phyloP scores from a whole-genome alignment of 345 rosid genomes.

The Lepidium africanum region DNA sequence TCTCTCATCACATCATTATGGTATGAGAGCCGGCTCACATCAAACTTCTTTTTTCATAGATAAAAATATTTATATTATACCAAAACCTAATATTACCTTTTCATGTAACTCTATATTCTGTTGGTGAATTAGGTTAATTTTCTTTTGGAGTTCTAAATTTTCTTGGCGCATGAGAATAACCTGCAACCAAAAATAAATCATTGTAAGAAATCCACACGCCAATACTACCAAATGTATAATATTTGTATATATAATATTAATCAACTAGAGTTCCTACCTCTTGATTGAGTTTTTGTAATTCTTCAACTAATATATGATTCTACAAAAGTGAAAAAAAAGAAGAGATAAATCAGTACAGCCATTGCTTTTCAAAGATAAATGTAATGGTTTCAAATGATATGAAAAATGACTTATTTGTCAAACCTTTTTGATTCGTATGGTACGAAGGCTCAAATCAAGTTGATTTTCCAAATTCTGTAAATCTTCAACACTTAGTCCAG shows the following conservation, averaged over 20 bases:
- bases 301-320: conserved; percentile 48
- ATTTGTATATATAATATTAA: background rate
- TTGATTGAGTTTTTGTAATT: conserved; percentile 50
- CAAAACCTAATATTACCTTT: conserved; percentile 35
- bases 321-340: conserved; percentile 11
- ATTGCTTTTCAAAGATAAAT: no score
- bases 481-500: conserved; percentile 52
- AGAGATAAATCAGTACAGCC: no score
- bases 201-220: background rate
- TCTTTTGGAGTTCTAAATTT: conserved; percentile 43
- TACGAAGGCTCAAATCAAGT: conserved; percentile 59
- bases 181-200: conserved; percentile 30
- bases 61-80: no score
- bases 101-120: conserved; percentile 47
- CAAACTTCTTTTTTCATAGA: no score
- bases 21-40: no score
- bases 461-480: conserved; percentile 66
- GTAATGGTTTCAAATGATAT: no score
- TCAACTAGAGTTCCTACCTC: conserved; percentile 38
- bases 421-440: conserved; percentile 61
- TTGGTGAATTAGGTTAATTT: conserved; percentile 35
- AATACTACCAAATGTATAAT: background rate
- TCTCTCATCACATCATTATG: no score
- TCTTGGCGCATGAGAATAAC: conserved; percentile 51
- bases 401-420: no score